Evolutionary conservation across 192 early-diverging fungal species (phyloP).

Genomic region (Mortierella hygrophila): DNA sequence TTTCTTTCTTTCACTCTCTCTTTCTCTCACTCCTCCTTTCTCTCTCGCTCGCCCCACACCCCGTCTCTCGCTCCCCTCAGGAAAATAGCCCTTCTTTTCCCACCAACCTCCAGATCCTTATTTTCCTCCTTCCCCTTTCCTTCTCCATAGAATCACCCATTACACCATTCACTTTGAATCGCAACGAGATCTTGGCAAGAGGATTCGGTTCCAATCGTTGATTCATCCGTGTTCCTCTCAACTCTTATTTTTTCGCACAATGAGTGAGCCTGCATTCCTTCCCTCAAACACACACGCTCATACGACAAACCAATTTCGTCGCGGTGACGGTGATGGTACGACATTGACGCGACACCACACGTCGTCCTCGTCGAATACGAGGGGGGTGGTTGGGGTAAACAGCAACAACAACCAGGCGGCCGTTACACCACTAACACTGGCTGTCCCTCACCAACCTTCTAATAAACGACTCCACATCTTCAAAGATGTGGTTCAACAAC

Average conservation of each 20-base stretch:
- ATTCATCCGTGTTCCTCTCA: background rate
- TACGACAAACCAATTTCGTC: background rate
- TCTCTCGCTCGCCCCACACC: background rate
- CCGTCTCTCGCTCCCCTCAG: background rate
- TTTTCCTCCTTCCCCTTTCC: background rate
- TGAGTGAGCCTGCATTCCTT: conserved; percentile 7
- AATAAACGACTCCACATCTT: background rate
- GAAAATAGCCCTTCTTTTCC: background rate
- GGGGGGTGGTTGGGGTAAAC: background rate
- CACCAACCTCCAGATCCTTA: conserved; percentile 3
- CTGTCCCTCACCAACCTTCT: background rate
- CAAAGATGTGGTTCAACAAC: background rate
- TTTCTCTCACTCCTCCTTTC: background rate
- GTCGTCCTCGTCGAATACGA: background rate
- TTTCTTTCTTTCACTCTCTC: background rate
- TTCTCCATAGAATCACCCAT: background rate
- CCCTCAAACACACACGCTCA: background rate
- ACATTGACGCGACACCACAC: background rate
- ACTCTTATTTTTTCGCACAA: background rate
- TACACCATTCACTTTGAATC: background rate
- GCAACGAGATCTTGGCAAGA: background rate
- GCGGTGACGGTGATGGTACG: background rate
- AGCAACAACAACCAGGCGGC: background rate
- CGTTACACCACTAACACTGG: background rate
- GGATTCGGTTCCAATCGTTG: background rate